Percentiles rank a stretch among this genome's conserved stretches.
Evolutionary conservation across 805 yeast species (phyloP).

Genomic region (Lipomyces starkeyi): DNA sequence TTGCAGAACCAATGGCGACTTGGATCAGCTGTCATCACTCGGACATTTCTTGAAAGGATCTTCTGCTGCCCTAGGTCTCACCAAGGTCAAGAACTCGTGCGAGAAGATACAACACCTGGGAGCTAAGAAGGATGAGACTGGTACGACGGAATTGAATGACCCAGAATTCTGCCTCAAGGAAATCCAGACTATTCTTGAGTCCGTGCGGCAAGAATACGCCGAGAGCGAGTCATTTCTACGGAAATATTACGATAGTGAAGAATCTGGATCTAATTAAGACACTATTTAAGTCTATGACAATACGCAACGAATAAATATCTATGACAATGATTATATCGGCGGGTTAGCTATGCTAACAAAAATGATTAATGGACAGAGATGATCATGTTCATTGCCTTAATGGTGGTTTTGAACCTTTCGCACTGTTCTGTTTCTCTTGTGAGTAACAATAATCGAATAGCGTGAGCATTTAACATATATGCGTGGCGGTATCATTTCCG

Average conservation of each 20-base stretch:
- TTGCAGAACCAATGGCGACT: slow-evolving; percentile 40
- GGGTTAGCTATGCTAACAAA: neutral
- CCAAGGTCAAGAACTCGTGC: slow-evolving; percentile 81
- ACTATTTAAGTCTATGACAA: neutral
- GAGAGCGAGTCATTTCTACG: slow-evolving; percentile 44
- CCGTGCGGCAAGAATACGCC: slow-evolving; percentile 47
- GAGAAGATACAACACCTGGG: slow-evolving; percentile 94
- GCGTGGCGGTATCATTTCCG: neutral
- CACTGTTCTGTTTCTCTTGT: neutral
- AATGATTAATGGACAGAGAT: neutral
- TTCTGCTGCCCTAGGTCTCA: slow-evolving; percentile 90
- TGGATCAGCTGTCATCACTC: slow-evolving; percentile 67
- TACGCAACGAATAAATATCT: neutral
- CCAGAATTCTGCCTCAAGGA: slow-evolving; percentile 46
- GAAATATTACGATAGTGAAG: slow-evolving; percentile 40
- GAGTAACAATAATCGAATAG: neutral
- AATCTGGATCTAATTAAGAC: neutral
- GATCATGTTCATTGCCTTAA: neutral
- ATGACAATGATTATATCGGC: neutral
- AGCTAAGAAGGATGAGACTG: slow-evolving; percentile 51
- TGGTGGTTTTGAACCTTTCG: neutral
- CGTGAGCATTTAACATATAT: neutral
- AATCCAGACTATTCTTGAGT: slow-evolving; percentile 41
- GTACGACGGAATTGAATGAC: slow-evolving; percentile 44
- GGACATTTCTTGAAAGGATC: slow-evolving; percentile 97